Conservation (phyloP, 1,139 yeast species). For the Saccharomyces hybrid region DNA sequence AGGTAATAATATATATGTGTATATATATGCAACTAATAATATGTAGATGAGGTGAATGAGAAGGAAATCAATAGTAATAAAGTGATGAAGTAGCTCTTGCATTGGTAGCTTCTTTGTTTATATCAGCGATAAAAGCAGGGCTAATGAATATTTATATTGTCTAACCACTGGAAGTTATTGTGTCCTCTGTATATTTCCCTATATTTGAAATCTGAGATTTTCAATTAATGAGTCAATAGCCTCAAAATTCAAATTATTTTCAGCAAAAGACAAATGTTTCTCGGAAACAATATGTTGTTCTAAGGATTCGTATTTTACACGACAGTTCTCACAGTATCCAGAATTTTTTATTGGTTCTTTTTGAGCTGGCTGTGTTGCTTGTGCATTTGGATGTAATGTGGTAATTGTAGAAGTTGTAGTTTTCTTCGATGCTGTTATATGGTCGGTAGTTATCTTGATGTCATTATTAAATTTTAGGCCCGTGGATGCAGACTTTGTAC, state of each 20-base stretch:
- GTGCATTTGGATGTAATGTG: conserved; percentile 1
- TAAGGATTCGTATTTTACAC: conserved; percentile 74
- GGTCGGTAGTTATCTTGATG: not conserved
- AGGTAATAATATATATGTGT: not conserved
- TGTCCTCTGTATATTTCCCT: not conserved
- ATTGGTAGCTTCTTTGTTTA: not conserved
- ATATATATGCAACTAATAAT: not conserved
- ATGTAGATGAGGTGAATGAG: not conserved
- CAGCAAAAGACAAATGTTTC: conserved; percentile 77
- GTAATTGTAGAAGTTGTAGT: not conserved
- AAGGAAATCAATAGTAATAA: not conserved
- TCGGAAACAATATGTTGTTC: conserved; percentile 66
- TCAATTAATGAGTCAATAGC: conserved; percentile 67
- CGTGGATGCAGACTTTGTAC: not conserved
- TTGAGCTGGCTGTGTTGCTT: conserved; percentile 5
- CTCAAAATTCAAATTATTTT: conserved; percentile 59
- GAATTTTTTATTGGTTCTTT: conserved; percentile 26
- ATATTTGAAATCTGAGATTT: conserved; percentile 35
- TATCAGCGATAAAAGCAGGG: not conserved
- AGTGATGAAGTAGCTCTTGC: not conserved
- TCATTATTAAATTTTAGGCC: not conserved
- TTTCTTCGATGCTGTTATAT: conserved; percentile 1
- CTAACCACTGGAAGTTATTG: not conserved
- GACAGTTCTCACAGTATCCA: conserved; percentile 92
- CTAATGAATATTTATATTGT: not conserved